A percentile compares a stretch with the other conserved stretches of the same genome.
These are phyloP conservation scores for Pyricularia sp. DNA, from an alignment of 2,329 filamentous ascomycete genomes.

Conservation along the genomic window DNA sequence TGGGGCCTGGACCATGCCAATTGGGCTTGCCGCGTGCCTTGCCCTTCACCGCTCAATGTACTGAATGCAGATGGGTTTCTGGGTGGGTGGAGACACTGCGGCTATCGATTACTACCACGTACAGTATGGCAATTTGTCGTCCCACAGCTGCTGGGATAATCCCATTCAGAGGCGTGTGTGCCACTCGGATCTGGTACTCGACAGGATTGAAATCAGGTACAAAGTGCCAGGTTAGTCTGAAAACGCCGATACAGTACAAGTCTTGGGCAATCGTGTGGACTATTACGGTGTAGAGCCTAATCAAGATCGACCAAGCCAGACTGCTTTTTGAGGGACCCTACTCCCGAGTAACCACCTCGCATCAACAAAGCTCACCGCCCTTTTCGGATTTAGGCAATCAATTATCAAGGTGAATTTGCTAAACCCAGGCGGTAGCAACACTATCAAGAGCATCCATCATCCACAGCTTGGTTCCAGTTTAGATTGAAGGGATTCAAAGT, in stretches of 20 bases:
- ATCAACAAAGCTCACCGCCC: neutral
- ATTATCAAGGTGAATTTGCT: neutral
- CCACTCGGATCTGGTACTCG: neutral
- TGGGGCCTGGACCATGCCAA: neutral
- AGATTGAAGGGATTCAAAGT: neutral
- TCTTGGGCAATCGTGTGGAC: too few species aligned
- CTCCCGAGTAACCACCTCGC: neutral
- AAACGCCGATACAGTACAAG: too few species aligned
- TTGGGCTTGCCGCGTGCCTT: neutral
- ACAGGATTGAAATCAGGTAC: neutral
- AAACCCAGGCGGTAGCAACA: neutral
- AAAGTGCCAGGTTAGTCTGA: too few species aligned
- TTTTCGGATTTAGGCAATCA: neutral
- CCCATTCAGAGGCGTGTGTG: neutral
- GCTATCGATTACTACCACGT: neutral
- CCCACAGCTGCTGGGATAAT: neutral
- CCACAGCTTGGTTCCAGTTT: neutral
- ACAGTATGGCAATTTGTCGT: neutral
- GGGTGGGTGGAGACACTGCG: neutral
- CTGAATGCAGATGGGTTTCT: neutral
- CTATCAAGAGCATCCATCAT: neutral
- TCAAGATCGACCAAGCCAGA: neutral
- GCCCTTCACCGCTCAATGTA: neutral
- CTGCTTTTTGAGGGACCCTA: neutral
- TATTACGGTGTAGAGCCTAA: too few species aligned